Conservation (phyloP, 1,139 yeast species). For the Sugiyamaella pinicola region DNA sequence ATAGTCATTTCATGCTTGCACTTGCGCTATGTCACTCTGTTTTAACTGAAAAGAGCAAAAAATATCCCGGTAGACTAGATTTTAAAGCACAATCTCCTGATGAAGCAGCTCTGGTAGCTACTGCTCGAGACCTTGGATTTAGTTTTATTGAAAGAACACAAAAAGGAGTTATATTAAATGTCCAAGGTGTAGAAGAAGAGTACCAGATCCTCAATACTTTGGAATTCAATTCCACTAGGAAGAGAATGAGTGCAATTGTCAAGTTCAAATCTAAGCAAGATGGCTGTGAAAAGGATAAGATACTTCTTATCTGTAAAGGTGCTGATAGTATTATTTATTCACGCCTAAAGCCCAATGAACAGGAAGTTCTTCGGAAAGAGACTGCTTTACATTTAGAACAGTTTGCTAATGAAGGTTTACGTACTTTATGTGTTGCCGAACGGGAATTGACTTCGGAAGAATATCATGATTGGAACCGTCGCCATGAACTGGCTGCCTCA, state of each 20-base stretch:
- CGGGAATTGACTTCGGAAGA: conserved; percentile 64
- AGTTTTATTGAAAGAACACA: conserved; percentile 76
- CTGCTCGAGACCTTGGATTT: conserved; percentile 91
- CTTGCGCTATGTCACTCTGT: conserved; percentile 93
- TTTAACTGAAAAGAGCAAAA: conserved; percentile 67
- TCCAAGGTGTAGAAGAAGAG: conserved; percentile 72
- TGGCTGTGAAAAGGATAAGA: conserved; percentile 46
- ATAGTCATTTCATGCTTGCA: conserved; percentile 80
- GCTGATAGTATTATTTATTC: conserved; percentile 91
- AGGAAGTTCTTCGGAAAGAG: conserved; percentile 56
- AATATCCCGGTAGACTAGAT: conserved; percentile 57
- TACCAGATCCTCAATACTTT: conserved; percentile 75
- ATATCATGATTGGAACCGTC: conserved; percentile 67
- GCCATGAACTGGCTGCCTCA: conserved; percentile 72
- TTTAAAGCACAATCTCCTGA: conserved; percentile 98
- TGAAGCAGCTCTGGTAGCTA: conserved; percentile 92
- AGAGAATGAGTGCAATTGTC: conserved; percentile 93
- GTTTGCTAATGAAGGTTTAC: conserved; percentile 93
- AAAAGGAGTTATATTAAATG: conserved; percentile 65
- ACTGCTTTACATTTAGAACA: conserved; percentile 88
- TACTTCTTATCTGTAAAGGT: conserved; percentile 77
- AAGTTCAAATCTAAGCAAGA: conserved; percentile 59
- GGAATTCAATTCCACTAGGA: conserved; percentile 89
- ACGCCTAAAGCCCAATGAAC: conserved; percentile 59
- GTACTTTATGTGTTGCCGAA: conserved; percentile 92